phyloP scores from a whole-genome alignment of 768 basidiomycete genomes.

The Agaricus sinodeliciosus region DNA sequence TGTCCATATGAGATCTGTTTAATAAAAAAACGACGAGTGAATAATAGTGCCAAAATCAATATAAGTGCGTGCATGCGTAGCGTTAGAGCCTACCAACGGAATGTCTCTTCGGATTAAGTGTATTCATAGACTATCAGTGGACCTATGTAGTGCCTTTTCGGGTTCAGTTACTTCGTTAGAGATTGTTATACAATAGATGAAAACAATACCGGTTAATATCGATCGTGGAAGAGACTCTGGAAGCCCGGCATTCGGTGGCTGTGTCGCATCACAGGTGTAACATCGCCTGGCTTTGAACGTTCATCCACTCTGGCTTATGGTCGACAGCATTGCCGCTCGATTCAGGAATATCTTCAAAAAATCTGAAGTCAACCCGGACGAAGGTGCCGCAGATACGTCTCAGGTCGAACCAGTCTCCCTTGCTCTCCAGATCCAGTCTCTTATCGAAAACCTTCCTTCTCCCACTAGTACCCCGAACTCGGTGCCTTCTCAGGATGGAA shows the following conservation, averaged over 20 bases:
- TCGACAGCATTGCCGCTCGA: neutral
- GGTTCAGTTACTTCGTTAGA: too few relatives aligned
- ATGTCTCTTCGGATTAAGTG: neutral
- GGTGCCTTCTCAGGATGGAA: neutral
- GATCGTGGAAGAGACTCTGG: too few relatives aligned
- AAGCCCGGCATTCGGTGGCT: too few relatives aligned
- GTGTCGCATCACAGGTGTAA: too few relatives aligned
- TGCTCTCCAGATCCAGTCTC: conserved; percentile 6
- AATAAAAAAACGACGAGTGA: too few relatives aligned
- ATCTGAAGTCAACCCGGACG: neutral
- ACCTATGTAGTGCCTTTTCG: too few relatives aligned
- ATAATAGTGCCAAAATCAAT: conserved; percentile 27
- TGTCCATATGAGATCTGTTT: too few relatives aligned
- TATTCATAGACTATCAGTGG: neutral
- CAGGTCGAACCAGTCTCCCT: neutral
- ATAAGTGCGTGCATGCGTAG: conserved; percentile 35
- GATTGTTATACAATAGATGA: too few relatives aligned
- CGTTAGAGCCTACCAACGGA: conserved; percentile 1
- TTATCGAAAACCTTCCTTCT: conserved; percentile 1
- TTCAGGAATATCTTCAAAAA: conserved; percentile 5
- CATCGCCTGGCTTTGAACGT: neutral
- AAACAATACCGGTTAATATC: too few relatives aligned
- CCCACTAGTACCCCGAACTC: neutral
- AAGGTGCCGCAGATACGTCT: neutral
- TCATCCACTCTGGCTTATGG: neutral